phyloP scores from a whole-genome alignment of 345 rosid genomes.

The Brassica rapa region DNA sequence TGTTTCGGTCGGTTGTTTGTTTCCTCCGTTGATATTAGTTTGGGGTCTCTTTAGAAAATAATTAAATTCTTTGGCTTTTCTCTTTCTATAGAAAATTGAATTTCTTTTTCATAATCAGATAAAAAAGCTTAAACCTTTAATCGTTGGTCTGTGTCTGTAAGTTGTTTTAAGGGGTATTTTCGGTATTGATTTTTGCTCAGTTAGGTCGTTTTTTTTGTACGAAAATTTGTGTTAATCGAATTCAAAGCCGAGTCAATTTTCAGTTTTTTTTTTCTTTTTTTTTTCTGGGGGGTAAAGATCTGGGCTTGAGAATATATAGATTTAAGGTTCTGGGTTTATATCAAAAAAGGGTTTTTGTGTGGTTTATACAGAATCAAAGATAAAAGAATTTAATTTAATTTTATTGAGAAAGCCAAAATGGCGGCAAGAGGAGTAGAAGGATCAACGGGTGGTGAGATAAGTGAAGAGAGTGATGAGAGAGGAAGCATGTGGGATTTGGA shows the following conservation, averaged over 20 bases:
- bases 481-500: slow-evolving; percentile 85
- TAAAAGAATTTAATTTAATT: too few relatives aligned
- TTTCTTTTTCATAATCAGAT: background rate
- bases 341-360: slow-evolving; percentile 5
- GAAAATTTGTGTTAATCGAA: background rate
- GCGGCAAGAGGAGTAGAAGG: slow-evolving; percentile 48
- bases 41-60: background rate
- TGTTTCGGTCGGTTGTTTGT: background rate
- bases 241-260: background rate
- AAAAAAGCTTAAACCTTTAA: background rate
- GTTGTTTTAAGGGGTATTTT: background rate
- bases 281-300: background rate
- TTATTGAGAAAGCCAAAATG: slow-evolving; percentile 35
- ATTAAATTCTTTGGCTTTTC: background rate
- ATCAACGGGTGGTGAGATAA: slow-evolving; percentile 51
- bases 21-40: background rate
- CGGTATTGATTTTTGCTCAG: background rate
- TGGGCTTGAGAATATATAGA: slow-evolving; percentile 7
- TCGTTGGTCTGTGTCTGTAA: background rate
- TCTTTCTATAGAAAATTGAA: background rate
- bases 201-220: background rate
- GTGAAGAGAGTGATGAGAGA: slow-evolving; percentile 54
- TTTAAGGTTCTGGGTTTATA: slow-evolving; percentile 32
- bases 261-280: too few relatives aligned
- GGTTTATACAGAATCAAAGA: slow-evolving; percentile 3